Conservation (phyloP, 495 filamentous ascomycete species). For the Penicillium cosmopolitanum region DNA sequence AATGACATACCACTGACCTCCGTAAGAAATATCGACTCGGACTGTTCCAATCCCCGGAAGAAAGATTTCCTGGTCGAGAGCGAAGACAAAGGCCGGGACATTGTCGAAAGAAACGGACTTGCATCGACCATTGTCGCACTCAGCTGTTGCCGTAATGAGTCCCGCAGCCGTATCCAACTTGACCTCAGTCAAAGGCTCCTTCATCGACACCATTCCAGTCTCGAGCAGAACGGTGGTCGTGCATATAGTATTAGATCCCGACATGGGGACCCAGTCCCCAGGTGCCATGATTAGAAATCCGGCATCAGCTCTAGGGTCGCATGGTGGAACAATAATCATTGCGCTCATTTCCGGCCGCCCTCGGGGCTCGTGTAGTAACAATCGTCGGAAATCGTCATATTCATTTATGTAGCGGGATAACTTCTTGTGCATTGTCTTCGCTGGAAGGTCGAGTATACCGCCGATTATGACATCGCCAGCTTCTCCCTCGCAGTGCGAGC, state of each 20-base stretch:
- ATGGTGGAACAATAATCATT: slow-evolving; percentile 41
- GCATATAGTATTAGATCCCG: slow-evolving; percentile 40
- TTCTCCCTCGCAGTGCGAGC: slow-evolving; percentile 36
- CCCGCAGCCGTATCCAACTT: slow-evolving; percentile 38
- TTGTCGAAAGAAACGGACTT: slow-evolving; percentile 40
- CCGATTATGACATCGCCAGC: slow-evolving; percentile 39
- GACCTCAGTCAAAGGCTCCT: slow-evolving; percentile 34
- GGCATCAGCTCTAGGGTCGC: slow-evolving; percentile 37
- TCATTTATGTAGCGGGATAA: slow-evolving; percentile 31
- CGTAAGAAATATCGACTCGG: slow-evolving; percentile 37
- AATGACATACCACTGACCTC: slow-evolving; percentile 40
- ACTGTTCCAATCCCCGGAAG: slow-evolving; percentile 34
- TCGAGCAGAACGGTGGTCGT: slow-evolving; percentile 41
- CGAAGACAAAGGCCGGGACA: slow-evolving; percentile 39
- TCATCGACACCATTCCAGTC: slow-evolving; percentile 40
- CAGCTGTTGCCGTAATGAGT: slow-evolving; percentile 32
- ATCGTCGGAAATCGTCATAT: slow-evolving; percentile 32
- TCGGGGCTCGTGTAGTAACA: slow-evolving; percentile 43
- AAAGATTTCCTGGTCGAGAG: slow-evolving; percentile 32
- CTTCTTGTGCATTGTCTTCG: slow-evolving; percentile 39
- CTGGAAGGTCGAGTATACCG: slow-evolving; percentile 37
- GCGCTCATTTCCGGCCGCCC: slow-evolving; percentile 36
- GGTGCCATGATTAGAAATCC: slow-evolving; percentile 46
- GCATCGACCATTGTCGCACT: slow-evolving; percentile 40
- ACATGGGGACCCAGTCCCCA: slow-evolving; percentile 43